These are phyloP conservation scores for Plasmodium falciparum DNA, from an alignment of 169 alveolate genomes.

Conservation along the genomic window DNA sequence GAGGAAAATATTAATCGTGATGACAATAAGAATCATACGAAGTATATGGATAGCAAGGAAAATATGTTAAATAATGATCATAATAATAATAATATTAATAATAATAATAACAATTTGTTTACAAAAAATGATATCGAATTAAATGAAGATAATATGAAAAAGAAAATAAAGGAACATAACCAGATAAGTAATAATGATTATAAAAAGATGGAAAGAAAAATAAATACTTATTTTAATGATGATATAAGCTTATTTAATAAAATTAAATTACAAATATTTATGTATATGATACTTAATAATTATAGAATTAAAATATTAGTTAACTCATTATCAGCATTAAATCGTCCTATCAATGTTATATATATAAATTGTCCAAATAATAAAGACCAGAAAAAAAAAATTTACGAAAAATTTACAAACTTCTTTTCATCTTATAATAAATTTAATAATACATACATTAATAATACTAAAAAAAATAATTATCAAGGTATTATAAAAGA, in stretches of 20 bases:
- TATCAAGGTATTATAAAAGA: constrained; percentile 22
- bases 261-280: constrained; percentile 72
- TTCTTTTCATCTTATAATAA: constrained; percentile 28
- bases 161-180: neutral
- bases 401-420: constrained; percentile 30
- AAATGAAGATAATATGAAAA: neutral
- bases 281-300: constrained; percentile 75
- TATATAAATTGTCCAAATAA: constrained; percentile 79
- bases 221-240: constrained; percentile 51
- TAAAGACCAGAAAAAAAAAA: constrained; percentile 31
- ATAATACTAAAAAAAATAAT: constrained; percentile 25
- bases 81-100: neutral
- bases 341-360: constrained; percentile 79
- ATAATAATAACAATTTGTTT: neutral
- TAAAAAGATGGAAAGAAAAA: constrained; percentile 30
- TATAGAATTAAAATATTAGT: constrained; percentile 79
- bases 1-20: neutral
- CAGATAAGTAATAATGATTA: neutral
- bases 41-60: too few relatives aligned
- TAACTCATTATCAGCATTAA: constrained; percentile 82
- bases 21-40: neutral
- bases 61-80: neutral
- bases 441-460: constrained; percentile 23
- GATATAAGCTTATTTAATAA: constrained; percentile 58
- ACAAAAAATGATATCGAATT: neutral